Conservation (phyloP, 2,329 filamentous ascomycete species). For the Colletotrichum tamarilloi region DNA sequence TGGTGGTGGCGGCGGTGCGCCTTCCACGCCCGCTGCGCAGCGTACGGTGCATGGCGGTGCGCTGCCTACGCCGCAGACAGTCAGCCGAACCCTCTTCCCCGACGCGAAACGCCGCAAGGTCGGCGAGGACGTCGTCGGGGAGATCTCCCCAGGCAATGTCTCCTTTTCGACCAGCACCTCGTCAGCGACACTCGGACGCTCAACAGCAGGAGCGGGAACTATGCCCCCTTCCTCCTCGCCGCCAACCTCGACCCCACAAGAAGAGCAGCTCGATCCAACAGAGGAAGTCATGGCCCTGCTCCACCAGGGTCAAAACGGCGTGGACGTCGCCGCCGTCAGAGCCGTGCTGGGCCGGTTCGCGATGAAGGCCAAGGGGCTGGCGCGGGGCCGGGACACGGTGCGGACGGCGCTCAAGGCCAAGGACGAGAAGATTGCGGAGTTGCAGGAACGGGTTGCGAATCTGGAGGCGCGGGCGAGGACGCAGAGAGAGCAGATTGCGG, state of each 20-base stretch:
- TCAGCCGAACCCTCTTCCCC: conserved; percentile 50
- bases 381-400: conserved; percentile 73
- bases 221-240: conserved; percentile 6
- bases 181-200: conserved; percentile 1
- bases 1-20: neutral
- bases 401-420: conserved; percentile 71
- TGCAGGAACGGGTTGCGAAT: conserved; percentile 50
- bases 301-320: conserved; percentile 43
- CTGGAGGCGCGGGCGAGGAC: conserved; percentile 51
- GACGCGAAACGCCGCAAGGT: conserved; percentile 46
- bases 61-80: conserved; percentile 47
- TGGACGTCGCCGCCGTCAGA: conserved; percentile 54
- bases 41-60: conserved; percentile 38
- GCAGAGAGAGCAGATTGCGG: conserved; percentile 47
- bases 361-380: conserved; percentile 69
- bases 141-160: conserved; percentile 16
- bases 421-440: conserved; percentile 57
- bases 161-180: conserved; percentile 31
- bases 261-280: conserved; percentile 50
- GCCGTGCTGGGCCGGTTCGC: conserved; percentile 65
- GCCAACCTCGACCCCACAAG: conserved; percentile 14
- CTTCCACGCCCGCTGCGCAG: conserved; percentile 41
- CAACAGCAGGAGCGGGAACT: conserved; percentile 14
- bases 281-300: conserved; percentile 63
- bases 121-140: neutral